Evolutionary conservation across 1,139 yeast genomes (phyloP).

Genomic region (Kurtzmaniella natalensis): DNA sequence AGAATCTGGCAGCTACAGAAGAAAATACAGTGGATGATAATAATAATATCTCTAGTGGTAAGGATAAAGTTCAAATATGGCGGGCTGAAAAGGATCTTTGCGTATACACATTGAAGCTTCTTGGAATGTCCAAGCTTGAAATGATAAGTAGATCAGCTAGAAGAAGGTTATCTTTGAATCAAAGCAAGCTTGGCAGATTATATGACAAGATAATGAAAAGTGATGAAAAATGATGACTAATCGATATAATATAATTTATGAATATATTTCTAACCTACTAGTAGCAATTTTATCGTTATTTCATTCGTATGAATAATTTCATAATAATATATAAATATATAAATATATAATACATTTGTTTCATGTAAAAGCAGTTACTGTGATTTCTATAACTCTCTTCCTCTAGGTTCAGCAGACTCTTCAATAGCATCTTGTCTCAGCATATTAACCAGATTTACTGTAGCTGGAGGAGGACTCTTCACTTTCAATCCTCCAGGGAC

Average conservation of each 20-base stretch:
- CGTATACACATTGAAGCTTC: constrained; percentile 46
- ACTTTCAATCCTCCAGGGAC: no score
- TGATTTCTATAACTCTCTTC: no score
- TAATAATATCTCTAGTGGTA: constrained; percentile 6
- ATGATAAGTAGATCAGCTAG: constrained; percentile 26
- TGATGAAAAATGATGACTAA: not conserved
- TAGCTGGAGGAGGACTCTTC: no score
- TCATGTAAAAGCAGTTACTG: no score
- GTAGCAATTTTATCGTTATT: no score
- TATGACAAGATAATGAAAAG: constrained; percentile 19
- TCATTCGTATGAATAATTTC: no score
- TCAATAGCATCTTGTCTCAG: no score
- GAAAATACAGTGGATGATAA: constrained; percentile 7
- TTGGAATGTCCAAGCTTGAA: constrained; percentile 38
- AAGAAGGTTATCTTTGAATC: constrained; percentile 46
- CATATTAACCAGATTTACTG: no score
- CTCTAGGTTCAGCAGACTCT: no score
- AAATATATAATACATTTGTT: no score
- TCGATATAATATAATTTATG: not conserved
- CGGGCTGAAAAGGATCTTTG: constrained; percentile 45
- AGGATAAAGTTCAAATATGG: constrained; percentile 19
- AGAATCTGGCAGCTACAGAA: constrained; percentile 7
- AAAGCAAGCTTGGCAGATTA: constrained; percentile 42
- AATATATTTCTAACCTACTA: no score
- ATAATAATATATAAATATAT: no score